Base-by-base conservation (phyloP, 1,284 basidiomycete species). In the Gomphus sp. region DNA sequence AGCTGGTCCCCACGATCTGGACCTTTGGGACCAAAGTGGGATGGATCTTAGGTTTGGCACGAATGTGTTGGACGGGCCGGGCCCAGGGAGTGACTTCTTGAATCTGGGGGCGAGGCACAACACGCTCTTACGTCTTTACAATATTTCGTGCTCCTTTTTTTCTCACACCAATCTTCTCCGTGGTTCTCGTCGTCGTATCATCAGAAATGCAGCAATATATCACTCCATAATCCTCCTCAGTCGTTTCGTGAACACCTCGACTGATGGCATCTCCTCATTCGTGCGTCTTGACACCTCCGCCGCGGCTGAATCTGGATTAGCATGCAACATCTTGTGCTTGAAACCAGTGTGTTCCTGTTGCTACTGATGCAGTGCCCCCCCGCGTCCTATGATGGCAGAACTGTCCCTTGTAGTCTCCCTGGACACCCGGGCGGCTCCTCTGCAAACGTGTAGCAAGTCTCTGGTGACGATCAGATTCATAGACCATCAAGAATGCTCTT, bases 111-210 rank as follows among this genome's bases (percentile, higher is more conserved):
- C 44, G 8, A 47, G 44, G 44, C 44, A 47, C 44, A 18, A 8
- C 44, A 25, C 16, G 6, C 39, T 37, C 7, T 56, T 48, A 48
- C 41, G 45, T 56, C 43, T 37, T 28, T 43, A 16, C 33, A 18
- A 12, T 50, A 37, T 34, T 47, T 37, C 14, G 10, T n/a, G 2
- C 34, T 18, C 31, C 22, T 34, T 31, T 31, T 34, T 49, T 48
- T 37, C 45, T 28, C 56, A 41, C 22, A 25, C 36, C 48, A 12
- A 52, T 50, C 36, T 58, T 18, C 44, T 52, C 57, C 57, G 53
- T 18, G 31, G 33, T 58, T 58, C 49, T 43, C 52, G 50, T 11
- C 10, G 39, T 28, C 51, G 22, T 45, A 16, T 51, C 50, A 55
- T 55, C 54, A 55, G 54, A 55, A 45, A 9, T 22, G 8, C 28